Percentiles rank a stretch among this genome's conserved stretches.
phyloP scores from a whole-genome alignment of 805 yeast genomes.

The Sungouiella blattae region DNA sequence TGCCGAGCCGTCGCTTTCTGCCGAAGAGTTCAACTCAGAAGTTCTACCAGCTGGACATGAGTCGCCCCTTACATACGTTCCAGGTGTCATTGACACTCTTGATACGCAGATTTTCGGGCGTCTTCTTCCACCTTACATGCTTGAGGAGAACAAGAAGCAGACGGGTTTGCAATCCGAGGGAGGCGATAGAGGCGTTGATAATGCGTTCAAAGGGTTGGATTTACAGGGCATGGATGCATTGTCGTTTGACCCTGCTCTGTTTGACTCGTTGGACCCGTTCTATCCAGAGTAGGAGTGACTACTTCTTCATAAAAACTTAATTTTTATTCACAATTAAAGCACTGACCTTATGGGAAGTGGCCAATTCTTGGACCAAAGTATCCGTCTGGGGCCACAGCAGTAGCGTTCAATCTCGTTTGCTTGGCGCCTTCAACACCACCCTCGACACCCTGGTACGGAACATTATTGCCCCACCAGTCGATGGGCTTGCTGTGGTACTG shows the following conservation, averaged over 20 bases:
- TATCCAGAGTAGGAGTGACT: constrained; percentile 2
- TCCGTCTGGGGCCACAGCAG: constrained; percentile 14
- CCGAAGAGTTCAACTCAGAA: not conserved
- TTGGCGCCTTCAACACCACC: constrained; percentile 12
- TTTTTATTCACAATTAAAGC: no score
- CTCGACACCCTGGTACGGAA: constrained; percentile 34
- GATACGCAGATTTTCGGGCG: constrained; percentile 85
- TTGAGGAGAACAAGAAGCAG: constrained; percentile 25
- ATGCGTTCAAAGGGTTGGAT: constrained; percentile 2
- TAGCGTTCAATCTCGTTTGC: constrained; percentile 1
- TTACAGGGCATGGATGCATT: not conserved
- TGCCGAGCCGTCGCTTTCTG: not conserved
- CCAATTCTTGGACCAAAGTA: constrained; percentile 22
- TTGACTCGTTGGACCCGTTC: constrained; percentile 19
- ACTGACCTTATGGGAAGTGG: constrained; percentile 11
- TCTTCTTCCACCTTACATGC: constrained; percentile 82
- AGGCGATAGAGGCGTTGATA: not conserved
- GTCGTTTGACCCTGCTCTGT: constrained; percentile 2
- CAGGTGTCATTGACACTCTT: constrained; percentile 80
- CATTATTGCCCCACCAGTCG: constrained; percentile 24
- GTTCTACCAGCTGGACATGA: not conserved
- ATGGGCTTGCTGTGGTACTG: constrained; percentile 28
- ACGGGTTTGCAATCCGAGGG: constrained; percentile 3
- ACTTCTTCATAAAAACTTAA: not conserved
- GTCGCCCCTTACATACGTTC: constrained; percentile 46